These are phyloP conservation scores for Lumnitzera littorea DNA, from an alignment of 345 rosid species.

Conservation along the genomic window DNA sequence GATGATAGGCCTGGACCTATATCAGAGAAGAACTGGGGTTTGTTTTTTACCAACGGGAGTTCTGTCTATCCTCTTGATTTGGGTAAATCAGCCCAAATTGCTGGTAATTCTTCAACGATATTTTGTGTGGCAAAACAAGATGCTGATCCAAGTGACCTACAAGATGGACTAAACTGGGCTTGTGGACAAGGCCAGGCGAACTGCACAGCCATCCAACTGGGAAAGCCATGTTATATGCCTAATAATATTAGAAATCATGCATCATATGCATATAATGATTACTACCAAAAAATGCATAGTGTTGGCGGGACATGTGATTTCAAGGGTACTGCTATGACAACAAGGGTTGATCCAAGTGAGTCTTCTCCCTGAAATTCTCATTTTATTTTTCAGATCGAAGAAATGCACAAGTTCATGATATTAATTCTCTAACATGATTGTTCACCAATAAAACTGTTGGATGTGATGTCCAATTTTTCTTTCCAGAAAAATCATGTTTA, in stretches of 20 bases:
- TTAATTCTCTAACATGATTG: too few species aligned
- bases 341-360: constrained; percentile 73
- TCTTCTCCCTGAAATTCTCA: constrained; percentile 1
- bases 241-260: constrained; percentile 11
- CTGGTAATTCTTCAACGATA: constrained; percentile 19
- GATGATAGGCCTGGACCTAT: constrained; percentile 30
- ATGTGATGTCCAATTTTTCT: too few species aligned
- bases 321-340: constrained; percentile 63
- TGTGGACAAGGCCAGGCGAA: constrained; percentile 35
- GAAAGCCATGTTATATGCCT: constrained; percentile 22
- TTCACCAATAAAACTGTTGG: too few species aligned
- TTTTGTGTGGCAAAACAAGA: constrained; percentile 23
- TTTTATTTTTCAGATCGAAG: too few species aligned
- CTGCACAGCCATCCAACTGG: constrained; percentile 21
- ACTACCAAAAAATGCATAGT: constrained; percentile 67
- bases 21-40: constrained; percentile 31
- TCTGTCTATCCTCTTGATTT: constrained; percentile 23
- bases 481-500: too few species aligned
- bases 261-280: constrained; percentile 77
- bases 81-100: constrained; percentile 6
- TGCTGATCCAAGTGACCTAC: constrained; percentile 22
- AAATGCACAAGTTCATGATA: too few species aligned
- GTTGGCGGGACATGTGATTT: constrained; percentile 85
- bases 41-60: constrained; percentile 26
- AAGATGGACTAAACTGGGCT: constrained; percentile 29